Evolutionary conservation across 2,329 filamentous ascomycete genomes (phyloP).

Genomic region (Raffaelea albimanens): DNA sequence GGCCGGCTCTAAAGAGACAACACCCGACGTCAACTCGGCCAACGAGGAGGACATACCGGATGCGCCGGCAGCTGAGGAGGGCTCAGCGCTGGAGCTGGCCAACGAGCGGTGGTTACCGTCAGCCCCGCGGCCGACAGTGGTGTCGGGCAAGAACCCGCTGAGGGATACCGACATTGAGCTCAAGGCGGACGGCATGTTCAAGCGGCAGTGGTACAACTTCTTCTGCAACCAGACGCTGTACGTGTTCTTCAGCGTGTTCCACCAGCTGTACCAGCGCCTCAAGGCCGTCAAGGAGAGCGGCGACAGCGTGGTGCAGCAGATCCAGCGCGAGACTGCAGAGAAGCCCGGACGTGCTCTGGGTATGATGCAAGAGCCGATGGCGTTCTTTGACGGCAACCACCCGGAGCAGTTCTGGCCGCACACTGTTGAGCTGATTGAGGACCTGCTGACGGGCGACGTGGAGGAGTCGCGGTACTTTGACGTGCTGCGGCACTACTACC

Average conservation of each 20-base stretch:
- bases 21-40: slow-evolving; percentile 70
- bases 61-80: slow-evolving; percentile 22
- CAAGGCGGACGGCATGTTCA: slow-evolving; percentile 72
- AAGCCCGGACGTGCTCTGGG: slow-evolving; percentile 80
- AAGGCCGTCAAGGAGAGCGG: slow-evolving; percentile 75
- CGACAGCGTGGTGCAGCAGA: slow-evolving; percentile 61
- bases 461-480: slow-evolving; percentile 83
- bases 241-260: slow-evolving; percentile 89
- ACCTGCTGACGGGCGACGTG: slow-evolving; percentile 71
- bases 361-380: slow-evolving; percentile 67
- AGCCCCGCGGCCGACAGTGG: slow-evolving; percentile 45
- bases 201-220: slow-evolving; percentile 74
- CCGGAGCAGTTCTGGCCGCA: slow-evolving; percentile 72
- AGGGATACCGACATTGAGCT: slow-evolving; percentile 52
- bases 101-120: slow-evolving; percentile 58
- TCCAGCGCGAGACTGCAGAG: slow-evolving; percentile 60
- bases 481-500: slow-evolving; percentile 81
- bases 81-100: slow-evolving; percentile 48
- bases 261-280: slow-evolving; percentile 80
- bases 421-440: slow-evolving; percentile 76
- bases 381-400: slow-evolving; percentile 63
- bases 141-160: slow-evolving; percentile 43
- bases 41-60: slow-evolving; percentile 68
- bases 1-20: slow-evolving; percentile 77
- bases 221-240: slow-evolving; percentile 88